A percentile compares a stretch with the other conserved stretches of the same genome.
Evolutionary conservation across 1,284 basidiomycete genomes (phyloP).

Genomic region (Agroathelia rolfsii): DNA sequence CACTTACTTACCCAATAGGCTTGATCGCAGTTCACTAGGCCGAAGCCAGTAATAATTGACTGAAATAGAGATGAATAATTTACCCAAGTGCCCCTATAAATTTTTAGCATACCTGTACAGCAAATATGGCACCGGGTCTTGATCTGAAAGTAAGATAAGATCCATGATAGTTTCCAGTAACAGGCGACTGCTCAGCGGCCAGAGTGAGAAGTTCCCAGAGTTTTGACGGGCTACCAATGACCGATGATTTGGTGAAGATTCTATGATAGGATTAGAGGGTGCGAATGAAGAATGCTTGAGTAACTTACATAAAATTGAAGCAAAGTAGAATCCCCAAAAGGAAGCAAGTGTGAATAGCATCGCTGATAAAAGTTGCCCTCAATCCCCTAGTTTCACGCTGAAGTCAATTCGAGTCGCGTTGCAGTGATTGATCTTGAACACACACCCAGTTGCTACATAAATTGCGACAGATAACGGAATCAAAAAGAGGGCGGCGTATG

Average conservation of each 20-base stretch:
- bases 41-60: slow-evolving; percentile 10
- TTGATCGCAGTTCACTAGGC: slow-evolving; percentile 14
- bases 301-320: slow-evolving; percentile 8
- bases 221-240: slow-evolving; percentile 45
- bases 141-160: slow-evolving; percentile 50
- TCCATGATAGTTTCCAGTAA: slow-evolving; percentile 56
- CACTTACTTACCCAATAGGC: slow-evolving; percentile 18
- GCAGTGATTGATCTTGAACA: slow-evolving; percentile 38
- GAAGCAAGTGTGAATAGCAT: slow-evolving; percentile 41
- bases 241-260: too few species aligned
- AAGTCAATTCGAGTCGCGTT: slow-evolving; percentile 36
- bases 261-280: too few species aligned
- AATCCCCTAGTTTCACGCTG: slow-evolving; percentile 22
- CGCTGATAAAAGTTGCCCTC: slow-evolving; percentile 44
- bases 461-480: slow-evolving; percentile 54
- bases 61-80: slow-evolving; percentile 15
- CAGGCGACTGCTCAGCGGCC: slow-evolving; percentile 37
- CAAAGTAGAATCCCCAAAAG: slow-evolving; percentile 19
- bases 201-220: slow-evolving; percentile 52
- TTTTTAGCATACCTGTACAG: slow-evolving; percentile 15
- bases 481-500: slow-evolving; percentile 75
- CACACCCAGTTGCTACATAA: slow-evolving; percentile 54
- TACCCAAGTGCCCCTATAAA: slow-evolving; percentile 10
- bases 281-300: slow-evolving; percentile 31
- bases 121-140: slow-evolving; percentile 12